Base-by-base conservation (phyloP, 345 rosid genomes). In the Gossypium raimondii region DNA sequence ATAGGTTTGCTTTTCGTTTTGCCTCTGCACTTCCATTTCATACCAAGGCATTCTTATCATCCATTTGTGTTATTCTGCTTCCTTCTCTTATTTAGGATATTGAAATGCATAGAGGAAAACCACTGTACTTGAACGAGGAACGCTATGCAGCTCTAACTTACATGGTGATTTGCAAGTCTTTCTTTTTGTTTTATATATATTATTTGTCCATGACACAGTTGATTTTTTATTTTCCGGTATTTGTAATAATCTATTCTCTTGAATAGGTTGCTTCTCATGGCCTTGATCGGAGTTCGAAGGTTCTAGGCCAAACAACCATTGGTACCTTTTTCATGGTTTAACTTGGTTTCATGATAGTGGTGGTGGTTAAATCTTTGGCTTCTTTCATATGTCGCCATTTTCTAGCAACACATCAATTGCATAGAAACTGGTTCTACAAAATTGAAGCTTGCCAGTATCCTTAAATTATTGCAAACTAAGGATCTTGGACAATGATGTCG, bases 201-300 rank as follows among this genome's bases (percentile, higher is more conserved):
- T 48, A 44, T 4, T 14, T 50, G 7, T 50, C n/a, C 27, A 10
- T 18, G 70, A 44, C 29, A 43, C 45, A 70, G 45, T 12, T 67
- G 22, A 25, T 11, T 66, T 59, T 67, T 18, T 13, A 12, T 11
- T 45, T 29, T 29, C 8, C 1, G 7, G 2, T 55, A 3, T 29
- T 43, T 17, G 62, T 50, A 9, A 2, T 17, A 16, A 11, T 50
- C 18, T 51, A 11, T 51, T n/a, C 71, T 63, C 43, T 13, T 38
- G 73, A 25, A 52, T 80, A 92, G 98, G 94, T 95, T 86, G 99
- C 94, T 79, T 89, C 97, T 78, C 96, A 95, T 83, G 98, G 96
- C 76, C 89, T 93, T 16, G 98, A 93, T 75, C 87, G 84, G 73
- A 91, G 85, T 79, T 87, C 94, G 0, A 89, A 85, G 84, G 93